These are phyloP conservation scores for Aureobasidium namibiae DNA, from an alignment of 2,329 filamentous ascomycete species.

Conservation along the genomic window DNA sequence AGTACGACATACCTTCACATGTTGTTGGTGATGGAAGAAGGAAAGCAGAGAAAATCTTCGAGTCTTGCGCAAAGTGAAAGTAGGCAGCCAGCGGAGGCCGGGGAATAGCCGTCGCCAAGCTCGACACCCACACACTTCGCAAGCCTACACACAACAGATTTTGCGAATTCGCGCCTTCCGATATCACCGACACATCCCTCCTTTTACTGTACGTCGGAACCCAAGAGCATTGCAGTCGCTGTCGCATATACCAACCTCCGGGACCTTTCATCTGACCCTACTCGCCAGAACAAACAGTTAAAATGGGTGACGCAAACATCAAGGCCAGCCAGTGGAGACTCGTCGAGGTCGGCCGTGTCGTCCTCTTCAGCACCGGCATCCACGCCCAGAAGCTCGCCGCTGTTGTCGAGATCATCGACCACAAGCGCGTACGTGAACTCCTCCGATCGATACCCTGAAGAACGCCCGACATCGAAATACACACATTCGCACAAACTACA, in stretches of 20 bases:
- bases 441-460: not conserved
- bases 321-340: slow-evolving; percentile 66
- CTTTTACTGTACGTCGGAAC: slow-evolving; percentile 11
- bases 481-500: slow-evolving; percentile 2
- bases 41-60: slow-evolving; percentile 5
- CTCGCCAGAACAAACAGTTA: slow-evolving; percentile 18
- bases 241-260: not conserved
- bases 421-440: slow-evolving; percentile 89
- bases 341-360: slow-evolving; percentile 96
- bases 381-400: slow-evolving; percentile 79
- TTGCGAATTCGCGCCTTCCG: not conserved
- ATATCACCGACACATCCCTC: not conserved
- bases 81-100: not conserved
- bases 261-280: slow-evolving; percentile 7
- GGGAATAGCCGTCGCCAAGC: not conserved
- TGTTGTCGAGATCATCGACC: slow-evolving; percentile 99
- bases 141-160: too few relatives aligned
- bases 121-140: slow-evolving; percentile 1
- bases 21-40: slow-evolving; percentile 7
- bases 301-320: slow-evolving; percentile 42
- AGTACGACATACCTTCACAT: slow-evolving; percentile 11
- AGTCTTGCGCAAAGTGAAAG: not conserved
- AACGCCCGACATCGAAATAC: not conserved
- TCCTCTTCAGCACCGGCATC: slow-evolving; percentile 79
- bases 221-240: not conserved